Percentiles rank a stretch among this genome's conserved stretches.
phyloP scores from a whole-genome alignment of 2,329 filamentous ascomycete species.

The Colletotrichum tofieldiae region DNA sequence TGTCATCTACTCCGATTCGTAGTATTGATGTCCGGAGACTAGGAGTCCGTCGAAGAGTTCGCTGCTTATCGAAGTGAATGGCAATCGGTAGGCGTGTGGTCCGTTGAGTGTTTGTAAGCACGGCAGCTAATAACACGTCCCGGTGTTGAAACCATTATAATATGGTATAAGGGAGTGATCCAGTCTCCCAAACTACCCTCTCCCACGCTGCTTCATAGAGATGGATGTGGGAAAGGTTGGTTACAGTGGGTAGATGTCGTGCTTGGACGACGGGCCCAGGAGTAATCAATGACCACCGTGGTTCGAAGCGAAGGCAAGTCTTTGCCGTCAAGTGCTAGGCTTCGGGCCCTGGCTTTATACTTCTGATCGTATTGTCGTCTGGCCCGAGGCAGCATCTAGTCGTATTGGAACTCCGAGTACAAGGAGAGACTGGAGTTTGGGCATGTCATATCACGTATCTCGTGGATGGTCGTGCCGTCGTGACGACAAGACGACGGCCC shows the following conservation, averaged over 20 bases:
- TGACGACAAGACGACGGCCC: neutral
- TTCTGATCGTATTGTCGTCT: neutral
- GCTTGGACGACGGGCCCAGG: neutral
- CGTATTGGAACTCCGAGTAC: neutral
- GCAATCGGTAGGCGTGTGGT: neutral
- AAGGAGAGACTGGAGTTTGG: neutral
- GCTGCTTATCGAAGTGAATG: neutral
- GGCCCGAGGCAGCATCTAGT: neutral
- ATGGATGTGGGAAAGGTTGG: neutral
- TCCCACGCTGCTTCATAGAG: neutral
- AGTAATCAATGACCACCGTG: neutral
- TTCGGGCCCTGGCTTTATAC: neutral
- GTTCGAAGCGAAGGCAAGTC: neutral
- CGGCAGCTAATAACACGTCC: neutral
- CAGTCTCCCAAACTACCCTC: neutral
- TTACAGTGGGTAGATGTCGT: neutral
- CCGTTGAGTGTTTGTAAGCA: neutral
- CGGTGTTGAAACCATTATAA: too few relatives aligned
- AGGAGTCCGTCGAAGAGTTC: neutral
- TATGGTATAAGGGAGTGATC: neutral
- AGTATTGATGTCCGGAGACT: neutral
- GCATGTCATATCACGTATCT: neutral
- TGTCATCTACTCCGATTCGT: neutral
- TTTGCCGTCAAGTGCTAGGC: neutral
- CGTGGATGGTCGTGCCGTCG: neutral